These are phyloP conservation scores for Nicotiana sylvestris DNA, from an alignment of 257 asterid species.

Conservation along the genomic window DNA sequence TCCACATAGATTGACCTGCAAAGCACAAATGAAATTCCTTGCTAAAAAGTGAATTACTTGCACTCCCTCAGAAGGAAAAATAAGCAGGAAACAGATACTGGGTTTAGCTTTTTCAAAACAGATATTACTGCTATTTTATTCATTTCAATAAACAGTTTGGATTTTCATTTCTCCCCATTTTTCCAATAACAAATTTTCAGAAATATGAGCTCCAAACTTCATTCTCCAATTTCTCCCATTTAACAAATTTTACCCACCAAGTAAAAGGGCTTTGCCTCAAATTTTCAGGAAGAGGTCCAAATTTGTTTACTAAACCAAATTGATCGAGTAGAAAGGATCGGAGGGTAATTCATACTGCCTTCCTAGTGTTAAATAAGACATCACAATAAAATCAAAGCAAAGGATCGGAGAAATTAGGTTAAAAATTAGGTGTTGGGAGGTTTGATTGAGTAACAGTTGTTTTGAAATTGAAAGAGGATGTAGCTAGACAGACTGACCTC, in stretches of 20 bases:
- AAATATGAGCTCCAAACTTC: background rate
- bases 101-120: background rate
- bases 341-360: background rate
- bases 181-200: background rate
- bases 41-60: background rate
- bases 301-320: background rate
- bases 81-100: background rate
- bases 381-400: too few species aligned
- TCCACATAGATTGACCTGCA: conserved; percentile 83
- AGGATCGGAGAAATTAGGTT: too few species aligned
- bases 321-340: background rate
- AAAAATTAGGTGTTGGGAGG: background rate
- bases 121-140: background rate
- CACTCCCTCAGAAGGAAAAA: too few species aligned
- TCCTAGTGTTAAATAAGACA: background rate
- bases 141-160: background rate
- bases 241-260: too few species aligned
- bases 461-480: background rate
- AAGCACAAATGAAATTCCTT: background rate
- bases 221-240: background rate
- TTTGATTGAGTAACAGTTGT: background rate
- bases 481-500: conserved; percentile 40
- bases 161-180: background rate
- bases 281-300: too few species aligned
- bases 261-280: too few species aligned